Evolutionary conservation across 2,329 filamentous ascomycete species (phyloP), one percentile per base, ranked within the genome.

Genomic region (Scortechinia acanthostroma): DNA sequence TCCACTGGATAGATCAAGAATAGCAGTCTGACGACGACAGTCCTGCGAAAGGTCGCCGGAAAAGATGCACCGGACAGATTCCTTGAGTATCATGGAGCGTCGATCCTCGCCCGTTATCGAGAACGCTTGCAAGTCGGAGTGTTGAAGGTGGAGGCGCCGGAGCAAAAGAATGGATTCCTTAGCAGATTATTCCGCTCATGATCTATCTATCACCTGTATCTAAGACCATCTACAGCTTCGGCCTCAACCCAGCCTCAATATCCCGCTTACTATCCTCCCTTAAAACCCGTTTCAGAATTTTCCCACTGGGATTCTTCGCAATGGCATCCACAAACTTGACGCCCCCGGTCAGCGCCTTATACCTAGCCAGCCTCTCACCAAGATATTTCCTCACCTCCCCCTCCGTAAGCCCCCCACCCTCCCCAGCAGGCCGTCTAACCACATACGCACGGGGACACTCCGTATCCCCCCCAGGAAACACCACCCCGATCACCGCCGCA

Each of bases 391-490:
- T 28, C 30, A 45, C 21, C 28, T 45, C 43, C 42, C 42, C 17
- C 35, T 10, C 35, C 10, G 35, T 40, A 10, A 40, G 17, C 35
- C 20, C 20, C 10, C 20, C 10, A 6, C 35, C 35, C 20, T 19
- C 35, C 20, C 20, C 35, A 13, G 10, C 63, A 4, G 62, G 55
- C 46, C 69, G 67, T 19, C 67, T 58, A 15, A 76, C 68, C 20
- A 80, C 63, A 52, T 81, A 82, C 17, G 77, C 77, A 20, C 76
- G 65, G 19, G 77, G 77, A n/a, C 65, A 58, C 53, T 81, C 77
- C 48, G 76, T 73, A 43, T 69, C 67, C 23, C 72, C 60, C 43
- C 66, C 72, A 47, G 35, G 10, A 17, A 40, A 40, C 10, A 52
- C 63, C 14, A 78, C 64, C 1, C 77, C 77, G 44, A 82, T 73